These are phyloP conservation scores for Aspergillus texensis DNA, from an alignment of 2,329 filamentous ascomycete genomes.

Conservation along the genomic window DNA sequence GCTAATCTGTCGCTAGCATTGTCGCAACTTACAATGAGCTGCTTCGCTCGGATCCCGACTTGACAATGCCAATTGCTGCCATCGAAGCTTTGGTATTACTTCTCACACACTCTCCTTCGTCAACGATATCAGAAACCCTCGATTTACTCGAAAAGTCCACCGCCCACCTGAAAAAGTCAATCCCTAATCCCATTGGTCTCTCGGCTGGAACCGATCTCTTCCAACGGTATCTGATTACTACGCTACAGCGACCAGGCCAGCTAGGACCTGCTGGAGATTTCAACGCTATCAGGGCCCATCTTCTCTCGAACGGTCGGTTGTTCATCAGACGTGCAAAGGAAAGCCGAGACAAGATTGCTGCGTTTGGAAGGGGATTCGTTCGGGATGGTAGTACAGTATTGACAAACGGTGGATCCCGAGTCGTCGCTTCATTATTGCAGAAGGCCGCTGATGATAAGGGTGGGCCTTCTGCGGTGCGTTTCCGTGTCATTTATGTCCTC, in stretches of 20 bases:
- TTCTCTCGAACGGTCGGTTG: constrained; percentile 80
- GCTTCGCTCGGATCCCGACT: constrained; percentile 70
- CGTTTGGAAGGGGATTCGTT: constrained; percentile 76
- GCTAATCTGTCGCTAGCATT: constrained; percentile 48
- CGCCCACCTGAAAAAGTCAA: constrained; percentile 72
- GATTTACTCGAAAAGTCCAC: constrained; percentile 80
- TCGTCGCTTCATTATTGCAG: constrained; percentile 76
- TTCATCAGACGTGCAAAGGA: constrained; percentile 88
- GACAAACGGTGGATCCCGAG: constrained; percentile 84
- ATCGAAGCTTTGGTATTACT: constrained; percentile 89
- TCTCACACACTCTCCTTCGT: constrained; percentile 75
- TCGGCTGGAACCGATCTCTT: constrained; percentile 95
- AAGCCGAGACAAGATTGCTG: constrained; percentile 79
- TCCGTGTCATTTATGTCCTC: constrained; percentile 81
- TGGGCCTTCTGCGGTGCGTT: constrained; percentile 63
- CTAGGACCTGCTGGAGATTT: constrained; percentile 67
- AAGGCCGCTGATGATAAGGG: constrained; percentile 69
- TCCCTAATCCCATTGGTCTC: constrained; percentile 87
- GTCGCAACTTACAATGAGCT: constrained; percentile 67
- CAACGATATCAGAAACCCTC: constrained; percentile 92
- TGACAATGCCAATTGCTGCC: constrained; percentile 94
- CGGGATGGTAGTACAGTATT: constrained; percentile 79
- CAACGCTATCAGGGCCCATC: constrained; percentile 77
- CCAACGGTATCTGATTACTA: constrained; percentile 86
- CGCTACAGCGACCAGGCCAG: constrained; percentile 58